These are phyloP conservation scores for Sordaria brevicollis DNA, from an alignment of 495 filamentous ascomycete species.

Conservation along the genomic window DNA sequence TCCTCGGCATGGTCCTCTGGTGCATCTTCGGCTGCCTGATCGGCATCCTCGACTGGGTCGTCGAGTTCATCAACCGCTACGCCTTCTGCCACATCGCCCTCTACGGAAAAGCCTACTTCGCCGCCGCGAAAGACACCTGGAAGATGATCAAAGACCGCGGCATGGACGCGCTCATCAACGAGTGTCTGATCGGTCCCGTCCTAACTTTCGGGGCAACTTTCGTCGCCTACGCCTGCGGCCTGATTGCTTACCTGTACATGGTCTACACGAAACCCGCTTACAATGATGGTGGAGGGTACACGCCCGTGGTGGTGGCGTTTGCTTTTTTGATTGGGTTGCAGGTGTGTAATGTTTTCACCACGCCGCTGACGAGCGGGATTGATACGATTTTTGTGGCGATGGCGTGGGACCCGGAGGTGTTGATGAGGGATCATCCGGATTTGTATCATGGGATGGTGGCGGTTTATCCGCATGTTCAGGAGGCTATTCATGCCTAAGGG, in stretches of 20 bases:
- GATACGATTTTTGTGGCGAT: slow-evolving; percentile 81
- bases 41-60: slow-evolving; percentile 70
- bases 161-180: slow-evolving; percentile 79
- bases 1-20: slow-evolving; percentile 53
- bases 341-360: slow-evolving; percentile 79
- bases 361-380: slow-evolving; percentile 60
- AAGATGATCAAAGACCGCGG: slow-evolving; percentile 85
- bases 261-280: slow-evolving; percentile 64
- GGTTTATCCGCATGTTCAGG: slow-evolving; percentile 76
- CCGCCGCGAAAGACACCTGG: slow-evolving; percentile 82
- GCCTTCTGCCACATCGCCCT: slow-evolving; percentile 88
- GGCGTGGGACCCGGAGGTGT: slow-evolving; percentile 80
- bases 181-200: slow-evolving; percentile 83
- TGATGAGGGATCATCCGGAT: slow-evolving; percentile 73
- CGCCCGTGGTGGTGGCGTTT: slow-evolving; percentile 66
- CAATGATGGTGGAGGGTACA: slow-evolving; percentile 53
- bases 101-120: slow-evolving; percentile 79
- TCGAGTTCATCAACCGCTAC: slow-evolving; percentile 71
- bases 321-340: slow-evolving; percentile 78
- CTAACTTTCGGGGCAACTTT: slow-evolving; percentile 80
- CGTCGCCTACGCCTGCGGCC: slow-evolving; percentile 68
- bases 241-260: slow-evolving; percentile 78
- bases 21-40: slow-evolving; percentile 70
- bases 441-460: slow-evolving; percentile 64
- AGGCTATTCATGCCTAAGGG: slow-evolving; percentile 29